Evolutionary conservation across 1,284 basidiomycete species (phyloP).

Genomic region (Fomitiporia mediterranea): DNA sequence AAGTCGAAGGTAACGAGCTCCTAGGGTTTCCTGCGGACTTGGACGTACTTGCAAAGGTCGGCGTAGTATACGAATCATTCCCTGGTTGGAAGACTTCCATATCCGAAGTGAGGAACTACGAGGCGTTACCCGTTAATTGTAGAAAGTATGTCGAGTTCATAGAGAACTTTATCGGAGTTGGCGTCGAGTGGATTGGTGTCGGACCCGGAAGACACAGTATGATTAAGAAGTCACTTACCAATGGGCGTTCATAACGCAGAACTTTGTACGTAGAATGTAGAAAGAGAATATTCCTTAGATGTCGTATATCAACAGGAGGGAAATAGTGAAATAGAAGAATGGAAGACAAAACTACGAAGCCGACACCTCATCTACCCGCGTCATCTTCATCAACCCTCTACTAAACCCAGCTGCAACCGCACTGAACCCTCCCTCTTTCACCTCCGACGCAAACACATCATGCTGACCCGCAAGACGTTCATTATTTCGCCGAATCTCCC

Average conservation of each 20-base stretch:
- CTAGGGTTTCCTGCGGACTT: slow-evolving; percentile 91
- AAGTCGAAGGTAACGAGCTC: slow-evolving; percentile 73
- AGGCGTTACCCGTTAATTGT: slow-evolving; percentile 84
- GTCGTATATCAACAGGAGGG: background rate
- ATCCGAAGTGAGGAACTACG: slow-evolving; percentile 58
- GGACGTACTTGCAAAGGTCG: slow-evolving; percentile 74
- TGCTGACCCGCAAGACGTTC: slow-evolving; percentile 80
- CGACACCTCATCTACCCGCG: slow-evolving; percentile 15
- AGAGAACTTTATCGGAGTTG: slow-evolving; percentile 76
- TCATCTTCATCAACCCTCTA: slow-evolving; percentile 51
- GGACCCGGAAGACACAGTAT: slow-evolving; percentile 83
- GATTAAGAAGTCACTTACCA: slow-evolving; percentile 38
- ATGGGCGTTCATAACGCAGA: background rate
- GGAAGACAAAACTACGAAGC: slow-evolving; percentile 2
- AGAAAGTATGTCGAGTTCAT: slow-evolving; percentile 87
- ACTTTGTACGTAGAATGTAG: background rate
- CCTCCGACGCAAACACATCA: slow-evolving; percentile 83
- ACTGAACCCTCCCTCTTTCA: slow-evolving; percentile 79
- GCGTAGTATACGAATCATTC: slow-evolving; percentile 87
- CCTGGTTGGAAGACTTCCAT: slow-evolving; percentile 93
- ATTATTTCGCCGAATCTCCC: slow-evolving; percentile 83
- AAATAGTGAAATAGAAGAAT: background rate
- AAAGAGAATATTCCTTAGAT: background rate
- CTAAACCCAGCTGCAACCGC: slow-evolving; percentile 81
- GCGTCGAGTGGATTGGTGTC: slow-evolving; percentile 89